Evolutionary conservation across 305 asterid genomes (phyloP).

Genomic region (Fraxinus floribunda): DNA sequence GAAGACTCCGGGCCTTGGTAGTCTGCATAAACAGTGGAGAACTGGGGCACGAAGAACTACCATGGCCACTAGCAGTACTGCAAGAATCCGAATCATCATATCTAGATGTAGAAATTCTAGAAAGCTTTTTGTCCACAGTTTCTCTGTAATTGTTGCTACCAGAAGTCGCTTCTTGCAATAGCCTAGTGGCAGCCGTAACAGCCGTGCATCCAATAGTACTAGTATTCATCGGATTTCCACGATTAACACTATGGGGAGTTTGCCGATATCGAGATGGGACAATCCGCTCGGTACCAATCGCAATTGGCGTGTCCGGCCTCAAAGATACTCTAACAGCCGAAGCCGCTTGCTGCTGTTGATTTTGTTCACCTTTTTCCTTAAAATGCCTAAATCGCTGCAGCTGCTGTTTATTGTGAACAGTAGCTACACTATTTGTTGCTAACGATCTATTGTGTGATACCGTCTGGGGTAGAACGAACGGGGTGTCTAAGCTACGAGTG

Average conservation of each 20-base stretch:
- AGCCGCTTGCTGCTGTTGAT: conserved; percentile 21
- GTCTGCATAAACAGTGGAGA: conserved; percentile 49
- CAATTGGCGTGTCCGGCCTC: conserved; percentile 73
- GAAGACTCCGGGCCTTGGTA: conserved; percentile 34
- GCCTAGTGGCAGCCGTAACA: conserved; percentile 61
- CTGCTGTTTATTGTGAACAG: conserved; percentile 44
- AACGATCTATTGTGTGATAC: conserved; percentile 18
- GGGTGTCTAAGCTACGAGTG: conserved; percentile 32
- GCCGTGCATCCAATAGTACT: conserved; percentile 34
- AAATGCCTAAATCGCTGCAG: conserved; percentile 35
- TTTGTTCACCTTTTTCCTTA: conserved; percentile 41
- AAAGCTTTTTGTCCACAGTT: conserved; percentile 38
- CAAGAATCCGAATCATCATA: conserved; percentile 40
- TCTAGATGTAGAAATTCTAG: conserved; percentile 40
- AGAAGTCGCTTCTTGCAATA: conserved; percentile 69
- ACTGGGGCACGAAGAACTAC: conserved; percentile 64
- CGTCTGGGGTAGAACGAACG: neutral
- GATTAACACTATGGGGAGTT: conserved; percentile 33
- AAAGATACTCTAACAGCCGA: conserved; percentile 34
- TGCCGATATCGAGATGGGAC: conserved; percentile 70
- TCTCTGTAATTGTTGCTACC: conserved; percentile 21
- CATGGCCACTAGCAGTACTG: conserved; percentile 27
- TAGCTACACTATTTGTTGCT: conserved; percentile 14
- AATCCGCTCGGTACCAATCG: conserved; percentile 47
- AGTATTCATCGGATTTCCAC: conserved; percentile 39